Evolutionary conservation across 106 monocot genomes (phyloP).

Genomic region (Ottelia alismoides): DNA sequence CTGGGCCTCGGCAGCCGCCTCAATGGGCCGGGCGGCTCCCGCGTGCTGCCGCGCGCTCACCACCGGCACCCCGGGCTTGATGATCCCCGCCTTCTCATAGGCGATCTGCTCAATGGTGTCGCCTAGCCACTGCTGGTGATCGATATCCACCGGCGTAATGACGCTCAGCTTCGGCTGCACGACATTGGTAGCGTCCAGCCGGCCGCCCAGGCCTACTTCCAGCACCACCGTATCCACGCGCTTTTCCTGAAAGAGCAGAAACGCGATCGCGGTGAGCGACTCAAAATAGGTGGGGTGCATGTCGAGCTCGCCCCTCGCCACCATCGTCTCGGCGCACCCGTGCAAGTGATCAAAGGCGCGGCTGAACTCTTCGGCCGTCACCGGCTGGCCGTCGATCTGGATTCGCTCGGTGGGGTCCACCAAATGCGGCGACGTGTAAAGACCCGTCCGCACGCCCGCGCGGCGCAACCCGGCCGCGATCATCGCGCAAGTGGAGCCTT

Average conservation of each 20-base stretch:
- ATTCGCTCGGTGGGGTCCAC: background rate
- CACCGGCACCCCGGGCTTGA: constrained; percentile 74
- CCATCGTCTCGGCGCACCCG: background rate
- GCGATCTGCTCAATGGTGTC: constrained; percentile 75
- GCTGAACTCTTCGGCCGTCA: background rate
- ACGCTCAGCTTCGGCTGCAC: background rate
- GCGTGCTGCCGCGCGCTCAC: constrained; percentile 50
- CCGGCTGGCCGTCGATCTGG: background rate
- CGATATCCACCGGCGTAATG: background rate
- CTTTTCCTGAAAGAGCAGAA: background rate
- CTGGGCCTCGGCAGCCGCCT: too few relatives aligned
- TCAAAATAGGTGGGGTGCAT: background rate
- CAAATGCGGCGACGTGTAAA: background rate
- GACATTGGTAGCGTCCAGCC: constrained; percentile 16
- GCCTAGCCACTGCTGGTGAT: constrained; percentile 10
- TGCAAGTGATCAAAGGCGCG: too few relatives aligned
- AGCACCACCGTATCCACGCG: constrained; percentile 14
- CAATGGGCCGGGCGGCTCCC: too few relatives aligned
- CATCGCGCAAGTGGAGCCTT: background rate
- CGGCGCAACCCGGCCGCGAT: background rate
- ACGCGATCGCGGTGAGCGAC: background rate
- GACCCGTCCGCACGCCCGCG: background rate
- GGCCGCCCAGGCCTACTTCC: constrained; percentile 17
- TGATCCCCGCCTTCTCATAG: constrained; percentile 83
- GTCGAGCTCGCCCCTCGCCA: background rate